A percentile compares a stretch with the other conserved stretches of the same genome.
phyloP scores from a whole-genome alignment of 352 stramenopile species.

The Globisporangium irregulare region DNA sequence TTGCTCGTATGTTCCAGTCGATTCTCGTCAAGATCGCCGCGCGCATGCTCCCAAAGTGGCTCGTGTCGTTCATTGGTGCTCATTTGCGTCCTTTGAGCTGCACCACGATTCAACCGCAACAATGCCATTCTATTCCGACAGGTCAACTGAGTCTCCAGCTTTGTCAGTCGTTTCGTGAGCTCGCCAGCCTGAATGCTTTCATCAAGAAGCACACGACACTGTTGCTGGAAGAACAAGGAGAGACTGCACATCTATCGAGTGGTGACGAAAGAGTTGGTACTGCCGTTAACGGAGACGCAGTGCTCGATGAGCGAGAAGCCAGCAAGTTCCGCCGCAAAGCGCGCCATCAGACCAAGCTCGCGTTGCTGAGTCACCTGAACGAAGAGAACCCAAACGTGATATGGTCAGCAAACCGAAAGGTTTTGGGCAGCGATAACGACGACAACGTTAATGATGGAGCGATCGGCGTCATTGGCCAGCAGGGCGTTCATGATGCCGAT shows the following conservation, averaged over 20 bases:
- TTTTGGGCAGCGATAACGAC: neutral
- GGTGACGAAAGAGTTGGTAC: neutral
- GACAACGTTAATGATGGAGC: neutral
- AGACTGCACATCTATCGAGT: neutral
- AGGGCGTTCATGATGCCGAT: neutral
- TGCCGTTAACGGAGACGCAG: constrained; percentile 25
- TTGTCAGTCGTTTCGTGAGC: constrained; percentile 21
- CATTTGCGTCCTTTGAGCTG: neutral
- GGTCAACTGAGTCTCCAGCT: constrained; percentile 9
- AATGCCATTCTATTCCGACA: neutral
- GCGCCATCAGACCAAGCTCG: constrained; percentile 56
- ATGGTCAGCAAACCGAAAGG: constrained; percentile 48
- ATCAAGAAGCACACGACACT: constrained; percentile 19
- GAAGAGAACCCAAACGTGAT: constrained; percentile 39
- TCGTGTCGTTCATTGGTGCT: constrained; percentile 1
- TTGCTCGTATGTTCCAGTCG: neutral
- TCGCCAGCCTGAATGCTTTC: constrained; percentile 31
- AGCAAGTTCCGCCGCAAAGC: constrained; percentile 62
- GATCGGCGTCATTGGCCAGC: neutral
- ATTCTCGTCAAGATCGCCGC: neutral
- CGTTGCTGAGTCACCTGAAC: constrained; percentile 40
- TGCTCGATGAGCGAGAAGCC: constrained; percentile 17
- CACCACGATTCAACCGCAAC: neutral
- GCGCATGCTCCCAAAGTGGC: constrained; percentile 4
- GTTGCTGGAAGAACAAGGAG: constrained; percentile 3